These are phyloP conservation scores for Hyaloscypha finlandica DNA, from an alignment of 495 filamentous ascomycete species.

Conservation along the genomic window DNA sequence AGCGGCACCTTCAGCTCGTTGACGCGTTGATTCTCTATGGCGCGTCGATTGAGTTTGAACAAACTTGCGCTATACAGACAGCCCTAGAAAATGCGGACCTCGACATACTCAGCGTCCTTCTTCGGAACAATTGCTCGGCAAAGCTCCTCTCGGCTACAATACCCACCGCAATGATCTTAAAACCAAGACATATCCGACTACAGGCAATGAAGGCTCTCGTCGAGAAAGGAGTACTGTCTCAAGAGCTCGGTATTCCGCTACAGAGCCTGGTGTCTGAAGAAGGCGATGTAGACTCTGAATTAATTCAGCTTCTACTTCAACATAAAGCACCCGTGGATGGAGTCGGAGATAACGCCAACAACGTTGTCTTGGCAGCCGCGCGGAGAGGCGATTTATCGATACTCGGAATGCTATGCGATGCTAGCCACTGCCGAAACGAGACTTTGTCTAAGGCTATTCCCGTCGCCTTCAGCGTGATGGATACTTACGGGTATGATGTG, in stretches of 20 bases:
- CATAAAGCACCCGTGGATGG: slow-evolving; percentile 17
- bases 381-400: slow-evolving; percentile 14
- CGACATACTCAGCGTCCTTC: slow-evolving; percentile 8
- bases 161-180: slow-evolving; percentile 6
- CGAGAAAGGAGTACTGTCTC: slow-evolving; percentile 14
- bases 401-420: slow-evolving; percentile 15
- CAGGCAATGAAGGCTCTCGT: slow-evolving; percentile 12
- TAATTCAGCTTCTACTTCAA: slow-evolving; percentile 18
- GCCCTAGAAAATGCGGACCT: slow-evolving; percentile 11
- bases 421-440: slow-evolving; percentile 11
- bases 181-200: slow-evolving; percentile 11
- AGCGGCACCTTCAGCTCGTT: slow-evolving; percentile 6
- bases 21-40: slow-evolving; percentile 10
- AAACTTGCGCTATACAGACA: slow-evolving; percentile 18
- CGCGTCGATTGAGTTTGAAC: slow-evolving; percentile 18
- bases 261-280: slow-evolving; percentile 12
- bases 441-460: slow-evolving; percentile 14
- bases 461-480: slow-evolving; percentile 11
- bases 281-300: slow-evolving; percentile 15
- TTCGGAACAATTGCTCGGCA: slow-evolving; percentile 12
- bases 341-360: slow-evolving; percentile 9
- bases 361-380: slow-evolving; percentile 11
- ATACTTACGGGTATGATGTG: slow-evolving; percentile 11
- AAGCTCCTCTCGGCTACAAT: slow-evolving; percentile 8
- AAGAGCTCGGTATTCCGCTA: slow-evolving; percentile 11